These are phyloP conservation scores for Tolypocladium pustulatum DNA, from an alignment of 2,329 filamentous ascomycete species.

Conservation along the genomic window DNA sequence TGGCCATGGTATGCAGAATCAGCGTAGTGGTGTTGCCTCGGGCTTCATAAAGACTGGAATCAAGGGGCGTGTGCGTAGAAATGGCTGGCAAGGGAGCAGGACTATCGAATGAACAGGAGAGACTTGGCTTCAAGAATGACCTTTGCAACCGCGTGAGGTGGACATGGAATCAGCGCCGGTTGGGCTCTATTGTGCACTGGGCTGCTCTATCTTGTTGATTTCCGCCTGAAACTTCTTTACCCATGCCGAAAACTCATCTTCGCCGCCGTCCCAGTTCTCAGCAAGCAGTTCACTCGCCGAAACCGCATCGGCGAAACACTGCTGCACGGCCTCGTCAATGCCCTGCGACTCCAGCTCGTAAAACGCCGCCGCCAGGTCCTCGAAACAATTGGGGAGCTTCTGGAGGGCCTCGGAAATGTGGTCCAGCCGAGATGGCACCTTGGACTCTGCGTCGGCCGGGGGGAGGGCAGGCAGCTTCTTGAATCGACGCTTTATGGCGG, in stretches of 20 bases:
- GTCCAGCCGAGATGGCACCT: constrained; percentile 38
- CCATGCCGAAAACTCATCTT: constrained; percentile 75
- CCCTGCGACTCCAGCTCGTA: constrained; percentile 55
- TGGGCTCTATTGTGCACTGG: background rate
- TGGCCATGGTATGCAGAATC: too few relatives aligned
- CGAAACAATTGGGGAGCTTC: constrained; percentile 54
- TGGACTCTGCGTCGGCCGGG: constrained; percentile 15
- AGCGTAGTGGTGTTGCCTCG: too few relatives aligned
- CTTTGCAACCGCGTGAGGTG: background rate
- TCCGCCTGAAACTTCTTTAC: constrained; percentile 45
- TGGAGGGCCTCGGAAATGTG: constrained; percentile 45
- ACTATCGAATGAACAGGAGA: too few relatives aligned
- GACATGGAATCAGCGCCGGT: background rate
- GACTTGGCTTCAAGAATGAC: too few relatives aligned
- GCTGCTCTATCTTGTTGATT: constrained; percentile 20
- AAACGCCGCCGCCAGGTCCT: constrained; percentile 60
- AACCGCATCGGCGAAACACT: constrained; percentile 50
- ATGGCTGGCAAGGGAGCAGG: too few relatives aligned
- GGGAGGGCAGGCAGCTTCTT: constrained; percentile 43
- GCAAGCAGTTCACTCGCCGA: constrained; percentile 43
- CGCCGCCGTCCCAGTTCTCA: constrained; percentile 50
- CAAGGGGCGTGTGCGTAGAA: too few relatives aligned
- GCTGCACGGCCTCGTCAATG: constrained; percentile 48
- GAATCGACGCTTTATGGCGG: constrained; percentile 58
- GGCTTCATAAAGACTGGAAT: too few relatives aligned